These are phyloP conservation scores for Mortierella antarctica DNA, from an alignment of 192 early-diverging fungal species.

Conservation along the genomic window DNA sequence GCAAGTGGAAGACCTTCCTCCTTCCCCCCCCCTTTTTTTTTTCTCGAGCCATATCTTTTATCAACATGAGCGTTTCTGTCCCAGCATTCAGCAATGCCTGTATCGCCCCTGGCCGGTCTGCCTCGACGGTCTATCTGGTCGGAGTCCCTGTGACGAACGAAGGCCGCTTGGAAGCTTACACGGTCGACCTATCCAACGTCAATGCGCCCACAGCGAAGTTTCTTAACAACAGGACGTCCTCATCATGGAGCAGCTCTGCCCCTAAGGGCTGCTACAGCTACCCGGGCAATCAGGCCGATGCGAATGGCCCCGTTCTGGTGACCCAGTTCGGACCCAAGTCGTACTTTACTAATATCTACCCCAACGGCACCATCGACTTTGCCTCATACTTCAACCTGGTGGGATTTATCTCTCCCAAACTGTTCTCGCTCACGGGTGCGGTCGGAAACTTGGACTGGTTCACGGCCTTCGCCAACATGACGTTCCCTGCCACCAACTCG, in stretches of 20 bases:
- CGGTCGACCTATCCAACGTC: constrained; percentile 27
- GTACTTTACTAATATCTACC: constrained; percentile 26
- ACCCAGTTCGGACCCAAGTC: constrained; percentile 29
- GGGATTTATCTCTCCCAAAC: constrained; percentile 20
- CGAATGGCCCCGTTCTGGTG: constrained; percentile 22
- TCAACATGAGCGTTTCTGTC: constrained; percentile 15
- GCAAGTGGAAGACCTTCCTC: neutral
- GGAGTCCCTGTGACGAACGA: constrained; percentile 17
- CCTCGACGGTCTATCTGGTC: constrained; percentile 14
- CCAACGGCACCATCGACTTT: constrained; percentile 18
- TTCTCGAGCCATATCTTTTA: neutral
- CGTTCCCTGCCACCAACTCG: neutral
- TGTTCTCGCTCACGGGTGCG: constrained; percentile 22
- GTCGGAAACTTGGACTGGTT: constrained; percentile 21
- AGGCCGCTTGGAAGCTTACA: constrained; percentile 24
- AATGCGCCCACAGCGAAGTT: constrained; percentile 20
- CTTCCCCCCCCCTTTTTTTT: neutral
- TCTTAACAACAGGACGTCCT: neutral
- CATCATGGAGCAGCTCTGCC: constrained; percentile 16
- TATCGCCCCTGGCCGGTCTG: constrained; percentile 12
- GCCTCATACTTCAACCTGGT: neutral
- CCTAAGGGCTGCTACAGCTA: constrained; percentile 26
- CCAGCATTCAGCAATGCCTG: constrained; percentile 29
- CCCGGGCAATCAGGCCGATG: constrained; percentile 1
- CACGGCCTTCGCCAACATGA: constrained; percentile 14